A percentile compares a stretch with the other conserved stretches of the same genome.
Evolutionary conservation across 768 basidiomycete species (phyloP).

Genomic region (Cystofilobasidium ferigula): DNA sequence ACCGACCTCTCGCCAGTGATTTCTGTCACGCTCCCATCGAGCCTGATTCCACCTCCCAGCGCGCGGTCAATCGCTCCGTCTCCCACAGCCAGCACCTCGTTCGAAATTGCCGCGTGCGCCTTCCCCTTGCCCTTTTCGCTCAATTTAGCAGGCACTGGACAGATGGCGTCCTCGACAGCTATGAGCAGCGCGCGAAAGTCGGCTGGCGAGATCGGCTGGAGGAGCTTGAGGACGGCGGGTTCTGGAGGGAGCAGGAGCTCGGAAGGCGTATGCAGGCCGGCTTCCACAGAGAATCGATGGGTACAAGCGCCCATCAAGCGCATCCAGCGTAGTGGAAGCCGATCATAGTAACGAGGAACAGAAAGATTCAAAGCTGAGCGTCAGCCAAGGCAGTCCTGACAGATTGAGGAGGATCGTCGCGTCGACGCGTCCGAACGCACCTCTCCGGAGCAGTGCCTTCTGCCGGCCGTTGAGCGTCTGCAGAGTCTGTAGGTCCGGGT

Average conservation of each 20-base stretch:
- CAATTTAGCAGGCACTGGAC: background rate
- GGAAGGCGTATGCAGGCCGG: constrained; percentile 8
- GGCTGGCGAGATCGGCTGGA: background rate
- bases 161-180: background rate
- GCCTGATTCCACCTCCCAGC: constrained; percentile 64
- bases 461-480: background rate
- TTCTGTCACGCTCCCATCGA: constrained; percentile 71
- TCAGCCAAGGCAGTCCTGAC: too few species aligned
- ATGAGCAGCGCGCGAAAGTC: constrained; percentile 8
- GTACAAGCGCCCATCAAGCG: background rate
- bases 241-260: constrained; percentile 18
- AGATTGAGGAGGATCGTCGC: too few species aligned
- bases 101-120: background rate
- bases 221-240: background rate
- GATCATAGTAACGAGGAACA: too few species aligned
- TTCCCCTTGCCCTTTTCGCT: background rate
- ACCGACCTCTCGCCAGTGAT: constrained; percentile 75
- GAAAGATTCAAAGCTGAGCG: too few species aligned
- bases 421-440: too few species aligned
- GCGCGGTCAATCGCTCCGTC: constrained; percentile 56
- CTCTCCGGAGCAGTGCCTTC: constrained; percentile 11
- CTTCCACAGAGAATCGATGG: background rate
- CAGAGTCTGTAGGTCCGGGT: constrained; percentile 3
- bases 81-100: constrained; percentile 54
- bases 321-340: background rate